These are phyloP conservation scores for Ogataea thermomethanolica DNA, from an alignment of 805 yeast species.

Conservation along the genomic window DNA sequence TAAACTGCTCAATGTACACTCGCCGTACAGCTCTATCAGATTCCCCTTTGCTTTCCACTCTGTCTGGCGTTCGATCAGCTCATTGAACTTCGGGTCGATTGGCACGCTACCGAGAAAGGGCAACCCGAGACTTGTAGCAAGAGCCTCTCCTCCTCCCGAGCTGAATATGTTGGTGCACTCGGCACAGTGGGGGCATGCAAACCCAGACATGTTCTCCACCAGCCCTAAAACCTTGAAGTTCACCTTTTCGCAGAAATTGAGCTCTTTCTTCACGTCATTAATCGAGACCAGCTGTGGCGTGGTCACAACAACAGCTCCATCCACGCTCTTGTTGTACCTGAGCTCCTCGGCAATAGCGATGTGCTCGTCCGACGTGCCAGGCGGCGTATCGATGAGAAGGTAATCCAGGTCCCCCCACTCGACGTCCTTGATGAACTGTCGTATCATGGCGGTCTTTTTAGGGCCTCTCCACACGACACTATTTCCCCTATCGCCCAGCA, in stretches of 20 bases:
- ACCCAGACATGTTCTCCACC: slow-evolving; percentile 96
- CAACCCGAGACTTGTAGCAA: slow-evolving; percentile 61
- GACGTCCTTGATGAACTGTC: slow-evolving; percentile 88
- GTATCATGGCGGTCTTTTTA: slow-evolving; percentile 94
- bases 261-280: slow-evolving; percentile 91
- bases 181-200: slow-evolving; percentile 87
- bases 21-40: slow-evolving; percentile 37
- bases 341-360: slow-evolving; percentile 94
- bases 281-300: slow-evolving; percentile 94
- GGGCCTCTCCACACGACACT: slow-evolving; percentile 99
- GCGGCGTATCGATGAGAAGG: slow-evolving; percentile 92
- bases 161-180: slow-evolving; percentile 92
- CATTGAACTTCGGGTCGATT: slow-evolving; percentile 88
- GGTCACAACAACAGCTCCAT: slow-evolving; percentile 93
- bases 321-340: slow-evolving; percentile 60
- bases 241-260: slow-evolving; percentile 87
- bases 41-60: slow-evolving; percentile 50
- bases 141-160: slow-evolving; percentile 80
- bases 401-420: slow-evolving; percentile 84
- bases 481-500: slow-evolving; percentile 78
- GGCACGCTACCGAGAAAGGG: slow-evolving; percentile 86
- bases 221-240: slow-evolving; percentile 77
- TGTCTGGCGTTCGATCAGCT: slow-evolving; percentile 75
- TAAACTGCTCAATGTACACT: slow-evolving; percentile 38
- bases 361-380: slow-evolving; percentile 98